Percentiles rank a stretch among this genome's conserved stretches.
These are phyloP conservation scores for Talinum fruticosum DNA, from an alignment of 148 eudicot genomes.

Conservation along the genomic window DNA sequence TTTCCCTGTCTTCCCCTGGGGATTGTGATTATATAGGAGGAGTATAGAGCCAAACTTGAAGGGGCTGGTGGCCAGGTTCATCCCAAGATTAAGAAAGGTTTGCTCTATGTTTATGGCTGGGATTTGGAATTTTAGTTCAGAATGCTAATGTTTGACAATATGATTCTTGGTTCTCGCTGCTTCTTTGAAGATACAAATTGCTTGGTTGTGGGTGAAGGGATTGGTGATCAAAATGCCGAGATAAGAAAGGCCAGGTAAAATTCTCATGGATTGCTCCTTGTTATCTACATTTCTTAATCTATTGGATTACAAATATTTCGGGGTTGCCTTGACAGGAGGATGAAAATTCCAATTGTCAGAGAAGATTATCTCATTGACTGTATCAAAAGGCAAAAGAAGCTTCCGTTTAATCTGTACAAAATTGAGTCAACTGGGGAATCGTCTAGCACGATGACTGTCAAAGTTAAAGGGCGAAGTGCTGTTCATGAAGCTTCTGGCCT, in stretches of 20 bases:
- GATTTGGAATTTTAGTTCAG: constrained; percentile 1
- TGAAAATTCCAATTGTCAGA: constrained; percentile 88
- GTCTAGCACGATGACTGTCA: constrained; percentile 64
- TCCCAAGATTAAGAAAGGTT: constrained; percentile 80
- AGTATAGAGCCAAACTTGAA: constrained; percentile 64
- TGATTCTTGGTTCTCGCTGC: constrained; percentile 12
- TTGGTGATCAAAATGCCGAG: constrained; percentile 59
- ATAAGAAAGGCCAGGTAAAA: constrained; percentile 81
- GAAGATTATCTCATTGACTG: constrained; percentile 81
- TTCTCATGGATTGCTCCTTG: not conserved
- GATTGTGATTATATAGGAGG: constrained; percentile 43
- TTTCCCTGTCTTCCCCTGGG: too few relatives aligned
- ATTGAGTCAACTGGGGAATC: constrained; percentile 65
- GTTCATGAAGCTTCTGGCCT: constrained; percentile 78
- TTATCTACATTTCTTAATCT: not conserved
- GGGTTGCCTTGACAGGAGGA: constrained; percentile 57
- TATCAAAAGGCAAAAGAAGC: constrained; percentile 66
- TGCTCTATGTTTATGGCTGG: not conserved
- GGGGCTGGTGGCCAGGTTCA: constrained; percentile 77
- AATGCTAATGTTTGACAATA: not conserved
- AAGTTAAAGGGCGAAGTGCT: constrained; percentile 93
- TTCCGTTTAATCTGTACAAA: constrained; percentile 75
- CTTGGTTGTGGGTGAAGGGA: constrained; percentile 64
- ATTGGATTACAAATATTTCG: constrained; percentile 3
- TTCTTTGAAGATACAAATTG: constrained; percentile 64